phyloP scores from a whole-genome alignment of 2,329 filamentous ascomycete species.

The Calonectria honghensis region DNA sequence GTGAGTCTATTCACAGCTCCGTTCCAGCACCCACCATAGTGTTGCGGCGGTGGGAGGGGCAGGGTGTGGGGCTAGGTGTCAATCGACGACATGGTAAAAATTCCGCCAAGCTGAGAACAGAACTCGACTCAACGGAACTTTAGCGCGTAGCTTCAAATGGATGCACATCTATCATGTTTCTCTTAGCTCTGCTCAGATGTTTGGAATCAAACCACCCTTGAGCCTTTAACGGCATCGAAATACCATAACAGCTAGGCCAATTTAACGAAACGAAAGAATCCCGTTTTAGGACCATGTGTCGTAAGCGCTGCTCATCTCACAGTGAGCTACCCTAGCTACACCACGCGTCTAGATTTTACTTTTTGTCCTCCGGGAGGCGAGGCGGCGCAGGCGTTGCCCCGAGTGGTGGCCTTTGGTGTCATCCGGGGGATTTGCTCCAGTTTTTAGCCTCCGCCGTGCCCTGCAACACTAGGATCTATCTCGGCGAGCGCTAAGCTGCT shows the following conservation, averaged over 20 bases:
- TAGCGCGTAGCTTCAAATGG: background rate
- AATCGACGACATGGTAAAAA: background rate
- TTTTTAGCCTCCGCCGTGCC: background rate
- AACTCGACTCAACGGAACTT: background rate
- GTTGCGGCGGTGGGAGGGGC: background rate
- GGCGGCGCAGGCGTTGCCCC: background rate
- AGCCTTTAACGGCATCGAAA: background rate
- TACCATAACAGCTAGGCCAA: background rate
- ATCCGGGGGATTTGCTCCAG: background rate
- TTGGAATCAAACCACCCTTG: background rate
- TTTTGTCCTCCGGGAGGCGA: background rate
- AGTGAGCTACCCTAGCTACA: background rate
- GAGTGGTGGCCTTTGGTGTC: background rate
- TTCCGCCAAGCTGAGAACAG: background rate
- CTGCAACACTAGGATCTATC: background rate
- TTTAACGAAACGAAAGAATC: background rate
- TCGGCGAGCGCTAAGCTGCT: background rate
- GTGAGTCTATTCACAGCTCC: background rate
- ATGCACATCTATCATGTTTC: background rate
- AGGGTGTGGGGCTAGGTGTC: background rate
- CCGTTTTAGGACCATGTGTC: background rate
- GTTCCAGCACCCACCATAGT: background rate
- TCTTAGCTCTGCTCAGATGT: fast-evolving
- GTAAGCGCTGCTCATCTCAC: background rate
- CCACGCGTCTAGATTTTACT: background rate